Evolutionary conservation across 768 basidiomycete genomes (phyloP).

Genomic region (Tylopilus balloui): DNA sequence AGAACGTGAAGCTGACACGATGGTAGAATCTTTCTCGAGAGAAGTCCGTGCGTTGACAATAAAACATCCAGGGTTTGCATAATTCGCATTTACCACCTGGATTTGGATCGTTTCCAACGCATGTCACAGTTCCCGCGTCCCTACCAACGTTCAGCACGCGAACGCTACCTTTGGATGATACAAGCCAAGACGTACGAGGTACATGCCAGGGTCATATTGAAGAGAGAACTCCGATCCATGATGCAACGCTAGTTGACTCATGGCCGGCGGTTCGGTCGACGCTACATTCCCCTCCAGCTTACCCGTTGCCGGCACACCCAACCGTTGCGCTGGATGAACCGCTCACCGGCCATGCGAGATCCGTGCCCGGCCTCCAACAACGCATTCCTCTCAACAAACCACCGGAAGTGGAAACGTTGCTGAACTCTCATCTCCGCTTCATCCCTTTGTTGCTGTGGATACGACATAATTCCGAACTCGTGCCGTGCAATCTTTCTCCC

Average conservation of each 20-base stretch:
- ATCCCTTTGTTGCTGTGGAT: conserved; percentile 41
- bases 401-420: conserved; percentile 38
- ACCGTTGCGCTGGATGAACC: not conserved
- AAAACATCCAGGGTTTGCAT: conserved; percentile 6
- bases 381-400: conserved; percentile 33
- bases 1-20: not conserved
- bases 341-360: not conserved
- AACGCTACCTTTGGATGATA: not conserved
- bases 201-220: not conserved
- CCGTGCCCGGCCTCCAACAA: not conserved
- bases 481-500: conserved; percentile 24
- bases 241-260: not conserved
- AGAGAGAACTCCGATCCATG: not conserved
- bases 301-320: not conserved
- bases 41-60: conserved; percentile 5
- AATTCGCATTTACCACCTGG: not conserved
- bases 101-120: not conserved
- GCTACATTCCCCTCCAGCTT: not conserved
- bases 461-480: conserved; percentile 30
- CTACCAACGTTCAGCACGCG: not conserved
- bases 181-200: not conserved
- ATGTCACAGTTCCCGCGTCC: not conserved
- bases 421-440: conserved; percentile 36
- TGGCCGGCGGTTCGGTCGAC: not conserved
- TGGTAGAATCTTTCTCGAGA: conserved; percentile 12